Evolutionary conservation across 1,284 basidiomycete genomes (phyloP).

Genomic region (Pseudozyma flocculosa): DNA sequence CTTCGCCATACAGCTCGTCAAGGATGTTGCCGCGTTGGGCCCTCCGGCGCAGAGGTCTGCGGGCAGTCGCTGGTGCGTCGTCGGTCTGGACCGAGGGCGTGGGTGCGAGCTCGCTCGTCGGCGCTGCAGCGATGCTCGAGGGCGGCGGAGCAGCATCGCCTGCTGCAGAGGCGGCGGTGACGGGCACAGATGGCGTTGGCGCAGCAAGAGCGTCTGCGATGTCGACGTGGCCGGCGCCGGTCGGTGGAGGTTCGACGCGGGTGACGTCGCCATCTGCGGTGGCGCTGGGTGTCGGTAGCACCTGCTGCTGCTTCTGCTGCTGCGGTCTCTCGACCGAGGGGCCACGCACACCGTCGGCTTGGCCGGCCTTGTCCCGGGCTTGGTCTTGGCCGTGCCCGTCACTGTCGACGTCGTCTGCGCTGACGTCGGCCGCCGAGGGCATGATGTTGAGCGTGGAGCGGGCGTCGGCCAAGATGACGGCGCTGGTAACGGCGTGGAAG

Average conservation of each 20-base stretch:
- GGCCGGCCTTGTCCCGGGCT: not conserved
- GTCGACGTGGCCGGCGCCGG: no score
- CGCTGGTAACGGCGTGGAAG: constrained; percentile 26
- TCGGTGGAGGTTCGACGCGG: not conserved
- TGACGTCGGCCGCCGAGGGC: constrained; percentile 2
- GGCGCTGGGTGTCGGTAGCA: not conserved
- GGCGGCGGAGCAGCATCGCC: not conserved
- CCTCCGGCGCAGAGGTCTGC: constrained; percentile 27
- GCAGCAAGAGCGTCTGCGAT: no score
- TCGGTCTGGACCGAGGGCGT: no score
- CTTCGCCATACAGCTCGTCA: constrained; percentile 1
- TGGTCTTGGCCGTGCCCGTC: not conserved
- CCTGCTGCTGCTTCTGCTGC: not conserved
- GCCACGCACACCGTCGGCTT: no score
- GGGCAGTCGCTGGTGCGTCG: not conserved
- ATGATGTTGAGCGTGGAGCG: constrained; percentile 20
- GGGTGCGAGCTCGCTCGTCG: no score
- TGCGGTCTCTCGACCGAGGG: no score
- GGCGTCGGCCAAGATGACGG: constrained; percentile 21
- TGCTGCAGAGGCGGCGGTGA: no score
- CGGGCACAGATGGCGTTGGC: no score
- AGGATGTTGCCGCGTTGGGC: constrained; percentile 4
- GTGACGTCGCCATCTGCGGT: not conserved
- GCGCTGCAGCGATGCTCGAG: no score
- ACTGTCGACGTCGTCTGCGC: not conserved